Conservation (phyloP, 164 flowering plant species). For the Platanus orientalis region DNA sequence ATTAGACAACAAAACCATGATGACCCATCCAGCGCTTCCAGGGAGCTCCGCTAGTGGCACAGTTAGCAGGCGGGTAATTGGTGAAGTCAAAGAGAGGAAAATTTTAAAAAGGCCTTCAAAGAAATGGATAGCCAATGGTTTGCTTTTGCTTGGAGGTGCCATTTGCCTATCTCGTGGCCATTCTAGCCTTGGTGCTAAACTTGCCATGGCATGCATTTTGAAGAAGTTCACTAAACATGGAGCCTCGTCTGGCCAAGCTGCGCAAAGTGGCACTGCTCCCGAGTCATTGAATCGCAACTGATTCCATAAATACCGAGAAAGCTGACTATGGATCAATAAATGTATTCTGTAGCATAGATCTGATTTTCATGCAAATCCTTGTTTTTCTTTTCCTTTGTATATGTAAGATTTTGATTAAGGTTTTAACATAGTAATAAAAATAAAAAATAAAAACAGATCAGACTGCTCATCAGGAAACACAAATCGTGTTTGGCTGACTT, state of each 20-base stretch:
- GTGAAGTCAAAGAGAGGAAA: slow-evolving; percentile 25
- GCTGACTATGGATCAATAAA: no score
- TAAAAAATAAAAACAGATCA: no score
- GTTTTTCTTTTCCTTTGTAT: no score
- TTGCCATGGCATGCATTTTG: slow-evolving; percentile 66
- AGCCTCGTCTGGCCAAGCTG: slow-evolving; percentile 26
- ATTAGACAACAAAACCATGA: slow-evolving; percentile 22
- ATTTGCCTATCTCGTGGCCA: slow-evolving; percentile 65
- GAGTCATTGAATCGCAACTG: background rate
- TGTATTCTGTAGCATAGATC: no score
- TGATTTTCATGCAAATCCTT: no score
- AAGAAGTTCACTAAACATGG: slow-evolving; percentile 56
- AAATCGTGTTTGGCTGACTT: no score
- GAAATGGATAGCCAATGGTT: slow-evolving; percentile 56
- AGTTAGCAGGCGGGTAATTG: background rate
- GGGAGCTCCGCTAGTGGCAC: slow-evolving; percentile 10
- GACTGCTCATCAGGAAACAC: no score
- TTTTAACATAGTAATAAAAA: no score
- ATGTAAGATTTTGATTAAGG: no score
- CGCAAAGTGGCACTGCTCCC: slow-evolving; percentile 6
- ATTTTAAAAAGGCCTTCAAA: slow-evolving; percentile 45
- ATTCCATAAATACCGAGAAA: no score
- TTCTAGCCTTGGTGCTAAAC: slow-evolving; percentile 62
- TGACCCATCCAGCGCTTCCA: background rate
- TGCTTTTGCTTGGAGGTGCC: slow-evolving; percentile 70